Evolutionary conservation across 257 asterid genomes (phyloP), one percentile per base, ranked within the genome.

Genomic region (Solanum rostratum): DNA sequence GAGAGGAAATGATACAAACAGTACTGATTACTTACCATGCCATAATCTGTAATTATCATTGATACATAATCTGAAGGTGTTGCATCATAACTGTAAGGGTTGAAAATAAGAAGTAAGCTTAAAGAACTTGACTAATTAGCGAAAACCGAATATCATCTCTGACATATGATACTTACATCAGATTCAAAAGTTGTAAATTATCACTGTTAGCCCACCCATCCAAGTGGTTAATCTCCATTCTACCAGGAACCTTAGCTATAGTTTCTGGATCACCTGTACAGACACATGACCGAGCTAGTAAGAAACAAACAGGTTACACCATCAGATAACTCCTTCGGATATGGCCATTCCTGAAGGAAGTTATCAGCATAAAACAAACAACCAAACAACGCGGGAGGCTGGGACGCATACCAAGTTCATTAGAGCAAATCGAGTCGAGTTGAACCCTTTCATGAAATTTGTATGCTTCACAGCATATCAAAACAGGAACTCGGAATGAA

Each of bases 371-470:
- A 82, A 66, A 55, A 65, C 16, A 24, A 16, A 14, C 50, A 83
- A 30, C 18, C 29, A 69, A 83, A 83, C 30, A 39, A 11, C 41
- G 71, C 1, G 45, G 60, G 37, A 84, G 30, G 41, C n/a, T 20
- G 84, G 45, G 3, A 39, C 10, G 24, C 89, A 59, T 93, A 95
- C 99, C 97, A 27, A 95, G 94, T 88, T 94, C 99, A 88, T 95
- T 95, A 74, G 92, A 91, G 92, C 98, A 94, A 85, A 95, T 93
- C 74, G 99, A 95, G 89, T 95, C 98, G 29, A 95, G 99, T 86
- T 95, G 99, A 89, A 95, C 98, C 92, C 98, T 93, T 84, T 94
- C 95, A 43, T 94, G 95, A 88, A 95, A 95, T 85, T 95, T 95
- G 87, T 95, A 95, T 24, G 99, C 98, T 87, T 95, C 99, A 84